Evolutionary conservation across 352 stramenopile genomes (phyloP), one percentile per base, ranked within the genome.

Genomic region (Globisporangium iwayamae): DNA sequence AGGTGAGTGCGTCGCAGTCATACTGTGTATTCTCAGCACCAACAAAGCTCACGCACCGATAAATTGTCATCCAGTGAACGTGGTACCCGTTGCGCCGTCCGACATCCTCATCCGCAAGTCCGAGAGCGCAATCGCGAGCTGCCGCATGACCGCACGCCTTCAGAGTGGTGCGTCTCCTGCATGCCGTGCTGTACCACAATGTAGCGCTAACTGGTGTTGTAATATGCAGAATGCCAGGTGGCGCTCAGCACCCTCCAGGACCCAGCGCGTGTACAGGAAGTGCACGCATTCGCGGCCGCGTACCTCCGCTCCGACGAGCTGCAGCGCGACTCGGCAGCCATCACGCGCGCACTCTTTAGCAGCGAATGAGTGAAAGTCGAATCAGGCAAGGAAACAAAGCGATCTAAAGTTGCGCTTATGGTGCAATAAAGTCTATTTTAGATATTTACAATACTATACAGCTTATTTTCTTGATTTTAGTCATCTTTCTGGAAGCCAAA

Each of bases 241-340:
- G 9, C 45, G 7, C 55, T 63, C 41, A n/a, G 32, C 9, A 28
- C 34, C 34, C 14, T 68, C 6, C 46, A 56, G 11, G 46, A 60
- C 22, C 62, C 62, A 41, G 36, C 3, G 2, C 55, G 61, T 11
- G 45, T 28, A 18, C 9, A 9, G 1, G 46, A 51, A 20, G 9
- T 68, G 7, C 36, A 28, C 18, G 28, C 48, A 30, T 32, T 36
- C 16, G 62, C 48, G 22, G 28, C 32, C 34, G 10, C 20, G 36
- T 63, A 68, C 20, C 47, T 68, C 8, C 20, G 16, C 32, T 68
- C 62, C 13, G 22, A 59, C 3, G 38, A 56, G 28, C 54, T 68
- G n/a, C 34, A 38, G 8, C 11, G 48, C 10, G 55, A 68, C 56
- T 52, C 25, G 28, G 62, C 47, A 38, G 20, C 7, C 18, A 63